phyloP scores from a whole-genome alignment of 83 land plant genomes.

The Diphasiastrum complanatum region DNA sequence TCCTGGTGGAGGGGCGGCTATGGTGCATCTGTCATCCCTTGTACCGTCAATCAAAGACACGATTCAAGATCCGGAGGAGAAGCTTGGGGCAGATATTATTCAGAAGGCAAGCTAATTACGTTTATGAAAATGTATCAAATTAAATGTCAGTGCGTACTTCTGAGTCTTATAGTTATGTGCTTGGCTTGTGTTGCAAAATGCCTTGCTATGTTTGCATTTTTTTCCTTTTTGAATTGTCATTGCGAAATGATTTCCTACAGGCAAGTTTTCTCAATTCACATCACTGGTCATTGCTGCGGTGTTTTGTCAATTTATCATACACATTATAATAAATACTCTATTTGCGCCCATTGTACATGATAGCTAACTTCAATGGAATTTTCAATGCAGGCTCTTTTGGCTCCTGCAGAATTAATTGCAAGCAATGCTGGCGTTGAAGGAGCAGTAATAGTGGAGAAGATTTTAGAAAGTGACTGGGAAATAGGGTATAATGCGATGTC shows the following conservation, averaged over 20 bases:
- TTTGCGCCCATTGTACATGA: background rate
- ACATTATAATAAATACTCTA: too few species aligned
- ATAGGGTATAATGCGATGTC: constrained; percentile 83
- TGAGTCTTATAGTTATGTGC: too few species aligned
- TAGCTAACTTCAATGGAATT: background rate
- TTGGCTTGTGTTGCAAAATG: too few species aligned
- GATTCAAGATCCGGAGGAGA: constrained; percentile 66
- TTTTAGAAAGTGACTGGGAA: constrained; percentile 47
- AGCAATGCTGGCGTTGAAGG: constrained; percentile 83
- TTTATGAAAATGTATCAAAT: too few species aligned
- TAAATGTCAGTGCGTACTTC: too few species aligned
- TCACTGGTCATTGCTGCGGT: too few species aligned
- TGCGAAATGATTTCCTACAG: too few species aligned
- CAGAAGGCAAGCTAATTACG: constrained; percentile 56
- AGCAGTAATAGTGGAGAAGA: constrained; percentile 65
- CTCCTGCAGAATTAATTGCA: constrained; percentile 76
- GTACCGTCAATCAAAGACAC: constrained; percentile 54
- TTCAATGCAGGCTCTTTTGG: constrained; percentile 65
- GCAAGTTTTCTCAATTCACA: too few species aligned
- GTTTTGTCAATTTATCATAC: too few species aligned
- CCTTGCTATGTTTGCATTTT: too few species aligned
- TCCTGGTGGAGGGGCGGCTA: constrained; percentile 92
- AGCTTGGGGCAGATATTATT: constrained; percentile 84
- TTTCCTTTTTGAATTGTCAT: too few species aligned
- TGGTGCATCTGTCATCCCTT: constrained; percentile 58